Conservation (phyloP, 192 early-diverging fungal genomes). For the Podila epigama region DNA sequence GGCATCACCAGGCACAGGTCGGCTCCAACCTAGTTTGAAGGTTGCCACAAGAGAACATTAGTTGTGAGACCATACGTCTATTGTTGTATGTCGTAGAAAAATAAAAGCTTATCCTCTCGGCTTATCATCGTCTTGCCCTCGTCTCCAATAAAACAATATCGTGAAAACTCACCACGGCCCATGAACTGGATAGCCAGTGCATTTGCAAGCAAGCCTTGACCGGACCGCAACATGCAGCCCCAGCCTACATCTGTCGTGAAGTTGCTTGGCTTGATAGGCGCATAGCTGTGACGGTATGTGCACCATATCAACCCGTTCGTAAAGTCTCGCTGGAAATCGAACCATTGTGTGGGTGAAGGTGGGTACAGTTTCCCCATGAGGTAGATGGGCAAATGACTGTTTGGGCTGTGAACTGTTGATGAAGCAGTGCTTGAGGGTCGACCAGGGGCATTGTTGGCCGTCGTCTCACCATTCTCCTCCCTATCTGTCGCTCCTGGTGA, state of each 20-base stretch:
- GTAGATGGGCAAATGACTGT: slow-evolving; percentile 21
- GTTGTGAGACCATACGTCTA: too few relatives aligned
- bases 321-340: slow-evolving; percentile 82
- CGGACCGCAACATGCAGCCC: slow-evolving; percentile 98
- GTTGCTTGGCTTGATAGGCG: slow-evolving; percentile 76
- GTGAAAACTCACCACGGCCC: slow-evolving; percentile 69
- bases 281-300: slow-evolving; percentile 90
- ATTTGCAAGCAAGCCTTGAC: slow-evolving; percentile 92
- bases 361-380: slow-evolving; percentile 42
- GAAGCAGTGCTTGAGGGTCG: slow-evolving; percentile 23
- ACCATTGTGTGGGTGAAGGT: slow-evolving; percentile 40
- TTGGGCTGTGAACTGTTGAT: slow-evolving; percentile 13
- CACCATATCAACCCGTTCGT: slow-evolving; percentile 81
- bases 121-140: background rate
- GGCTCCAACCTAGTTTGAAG: slow-evolving; percentile 57
- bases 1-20: slow-evolving; percentile 30
- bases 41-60: background rate
- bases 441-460: slow-evolving; percentile 1
- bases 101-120: background rate
- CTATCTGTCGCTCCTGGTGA: too few relatives aligned
- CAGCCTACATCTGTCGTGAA: slow-evolving; percentile 91
- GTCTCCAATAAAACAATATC: background rate
- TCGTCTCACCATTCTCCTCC: too few relatives aligned
- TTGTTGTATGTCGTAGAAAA: too few relatives aligned
- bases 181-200: slow-evolving; percentile 78